Evolutionary conservation across 202 grass and related monocot genomes (phyloP).

Genomic region (Setaria viridis): DNA sequence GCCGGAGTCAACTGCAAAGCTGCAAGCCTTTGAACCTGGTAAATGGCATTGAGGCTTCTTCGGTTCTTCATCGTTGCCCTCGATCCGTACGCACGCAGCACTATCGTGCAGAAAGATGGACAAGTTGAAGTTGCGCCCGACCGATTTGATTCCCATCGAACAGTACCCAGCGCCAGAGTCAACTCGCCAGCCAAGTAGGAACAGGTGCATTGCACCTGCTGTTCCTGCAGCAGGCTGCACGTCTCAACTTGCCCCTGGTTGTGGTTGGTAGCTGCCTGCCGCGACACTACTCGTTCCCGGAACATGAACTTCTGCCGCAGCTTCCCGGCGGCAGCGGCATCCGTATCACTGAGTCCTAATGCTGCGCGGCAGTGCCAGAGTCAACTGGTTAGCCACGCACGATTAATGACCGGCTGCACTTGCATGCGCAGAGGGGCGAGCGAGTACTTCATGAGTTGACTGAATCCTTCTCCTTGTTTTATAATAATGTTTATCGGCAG

Average conservation of each 20-base stretch:
- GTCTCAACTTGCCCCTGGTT: slow-evolving; percentile 20
- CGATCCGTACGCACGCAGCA: no score
- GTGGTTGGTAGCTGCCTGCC: background rate
- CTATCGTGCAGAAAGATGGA: no score
- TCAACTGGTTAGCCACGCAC: slow-evolving; percentile 24
- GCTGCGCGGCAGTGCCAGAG: background rate
- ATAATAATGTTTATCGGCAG: no score
- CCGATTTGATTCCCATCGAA: background rate
- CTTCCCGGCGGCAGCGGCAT: slow-evolving; percentile 1
- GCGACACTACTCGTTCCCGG: background rate
- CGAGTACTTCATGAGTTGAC: background rate
- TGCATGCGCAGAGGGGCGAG: background rate
- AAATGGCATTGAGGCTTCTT: no score
- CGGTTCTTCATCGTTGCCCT: no score
- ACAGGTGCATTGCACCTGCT: slow-evolving; percentile 5
- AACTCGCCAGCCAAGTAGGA: background rate
- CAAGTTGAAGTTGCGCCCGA: no score
- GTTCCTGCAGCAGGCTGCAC: background rate
- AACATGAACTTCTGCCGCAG: background rate
- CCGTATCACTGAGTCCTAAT: background rate
- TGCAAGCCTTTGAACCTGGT: no score
- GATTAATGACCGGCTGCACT: background rate
- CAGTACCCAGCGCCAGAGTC: background rate
- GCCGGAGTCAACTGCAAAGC: no score
- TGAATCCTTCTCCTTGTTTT: background rate